A percentile compares a stretch with the other conserved stretches of the same genome.
Evolutionary conservation across 2,329 filamentous ascomycete genomes (phyloP).

Genomic region (Fusarium goolgardi): DNA sequence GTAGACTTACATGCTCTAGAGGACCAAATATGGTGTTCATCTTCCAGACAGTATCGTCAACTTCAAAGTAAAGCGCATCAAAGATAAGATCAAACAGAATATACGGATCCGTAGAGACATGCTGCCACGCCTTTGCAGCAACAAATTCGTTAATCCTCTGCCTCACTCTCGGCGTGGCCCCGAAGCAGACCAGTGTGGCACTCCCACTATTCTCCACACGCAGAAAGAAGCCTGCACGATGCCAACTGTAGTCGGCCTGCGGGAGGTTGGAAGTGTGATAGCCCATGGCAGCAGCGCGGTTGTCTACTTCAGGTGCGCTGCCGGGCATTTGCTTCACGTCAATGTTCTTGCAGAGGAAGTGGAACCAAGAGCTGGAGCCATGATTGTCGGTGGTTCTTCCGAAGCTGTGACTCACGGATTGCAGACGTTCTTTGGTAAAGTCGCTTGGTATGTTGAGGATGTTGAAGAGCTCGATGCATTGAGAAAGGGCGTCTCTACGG

Average conservation of each 20-base stretch:
- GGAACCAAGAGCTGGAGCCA: conserved; percentile 51
- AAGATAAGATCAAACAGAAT: conserved; percentile 48
- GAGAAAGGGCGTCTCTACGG: conserved; percentile 36
- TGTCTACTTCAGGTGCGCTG: conserved; percentile 43
- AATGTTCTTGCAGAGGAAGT: conserved; percentile 52
- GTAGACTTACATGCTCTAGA: conserved; percentile 45
- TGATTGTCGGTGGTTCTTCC: conserved; percentile 41
- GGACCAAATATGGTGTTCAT: conserved; percentile 49
- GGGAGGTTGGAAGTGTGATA: conserved; percentile 43
- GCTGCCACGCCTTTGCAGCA: conserved; percentile 41
- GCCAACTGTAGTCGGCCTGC: conserved; percentile 48
- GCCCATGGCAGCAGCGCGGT: conserved; percentile 42
- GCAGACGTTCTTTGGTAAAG: conserved; percentile 49
- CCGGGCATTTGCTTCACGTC: conserved; percentile 36
- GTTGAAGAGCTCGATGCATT: conserved; percentile 47
- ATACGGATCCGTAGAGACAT: conserved; percentile 43
- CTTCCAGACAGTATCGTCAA: conserved; percentile 48
- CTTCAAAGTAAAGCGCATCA: conserved; percentile 46
- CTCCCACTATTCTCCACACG: conserved; percentile 34
- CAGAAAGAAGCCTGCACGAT: conserved; percentile 47
- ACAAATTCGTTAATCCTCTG: conserved; percentile 44
- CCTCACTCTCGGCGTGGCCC: conserved; percentile 37
- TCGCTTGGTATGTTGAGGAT: conserved; percentile 48
- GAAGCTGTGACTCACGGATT: conserved; percentile 52
- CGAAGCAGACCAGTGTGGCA: conserved; percentile 46